phyloP scores from a whole-genome alignment of 805 yeast species.

The Barnettozyma vustinii region DNA sequence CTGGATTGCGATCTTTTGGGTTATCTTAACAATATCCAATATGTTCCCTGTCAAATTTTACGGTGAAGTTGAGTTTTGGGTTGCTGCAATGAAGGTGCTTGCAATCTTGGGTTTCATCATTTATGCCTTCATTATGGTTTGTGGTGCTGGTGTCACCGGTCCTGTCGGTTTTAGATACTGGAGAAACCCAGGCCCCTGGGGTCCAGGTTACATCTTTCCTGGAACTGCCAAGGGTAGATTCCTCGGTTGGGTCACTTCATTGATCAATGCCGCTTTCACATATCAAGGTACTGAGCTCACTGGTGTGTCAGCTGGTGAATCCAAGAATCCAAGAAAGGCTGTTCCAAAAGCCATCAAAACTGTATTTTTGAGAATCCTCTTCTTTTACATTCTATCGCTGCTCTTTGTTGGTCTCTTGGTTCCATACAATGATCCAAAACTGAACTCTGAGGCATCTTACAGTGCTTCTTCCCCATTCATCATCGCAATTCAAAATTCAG shows the following conservation, averaged over 20 bases:
- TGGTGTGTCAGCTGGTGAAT: constrained; percentile 73
- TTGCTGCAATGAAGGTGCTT: constrained; percentile 59
- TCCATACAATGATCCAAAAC: constrained; percentile 54
- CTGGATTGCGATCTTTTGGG: constrained; percentile 67
- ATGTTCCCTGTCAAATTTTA: constrained; percentile 64
- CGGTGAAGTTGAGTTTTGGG: constrained; percentile 76
- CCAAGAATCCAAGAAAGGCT: constrained; percentile 47
- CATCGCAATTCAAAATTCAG: constrained; percentile 63
- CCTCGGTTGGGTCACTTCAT: constrained; percentile 64
- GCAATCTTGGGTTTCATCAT: constrained; percentile 67
- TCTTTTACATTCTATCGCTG: constrained; percentile 61
- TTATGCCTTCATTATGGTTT: constrained; percentile 64
- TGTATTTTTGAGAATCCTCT: constrained; percentile 58
- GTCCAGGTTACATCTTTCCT: constrained; percentile 50
- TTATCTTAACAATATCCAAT: constrained; percentile 48
- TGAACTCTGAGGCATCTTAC: constrained; percentile 33
- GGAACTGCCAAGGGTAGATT: constrained; percentile 52
- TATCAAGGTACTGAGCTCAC: constrained; percentile 76
- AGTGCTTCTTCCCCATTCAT: constrained; percentile 65
- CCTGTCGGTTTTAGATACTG: constrained; percentile 77
- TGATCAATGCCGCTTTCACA: constrained; percentile 71
- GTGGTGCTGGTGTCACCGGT: constrained; percentile 66
- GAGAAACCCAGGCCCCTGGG: constrained; percentile 77
- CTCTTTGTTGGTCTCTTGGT: constrained; percentile 68
- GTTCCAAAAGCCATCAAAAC: constrained; percentile 64